A percentile compares a stretch with the other conserved stretches of the same genome.
These are phyloP conservation scores for Mikania micrantha DNA, from an alignment of 129 eudicot species.

Conservation along the genomic window DNA sequence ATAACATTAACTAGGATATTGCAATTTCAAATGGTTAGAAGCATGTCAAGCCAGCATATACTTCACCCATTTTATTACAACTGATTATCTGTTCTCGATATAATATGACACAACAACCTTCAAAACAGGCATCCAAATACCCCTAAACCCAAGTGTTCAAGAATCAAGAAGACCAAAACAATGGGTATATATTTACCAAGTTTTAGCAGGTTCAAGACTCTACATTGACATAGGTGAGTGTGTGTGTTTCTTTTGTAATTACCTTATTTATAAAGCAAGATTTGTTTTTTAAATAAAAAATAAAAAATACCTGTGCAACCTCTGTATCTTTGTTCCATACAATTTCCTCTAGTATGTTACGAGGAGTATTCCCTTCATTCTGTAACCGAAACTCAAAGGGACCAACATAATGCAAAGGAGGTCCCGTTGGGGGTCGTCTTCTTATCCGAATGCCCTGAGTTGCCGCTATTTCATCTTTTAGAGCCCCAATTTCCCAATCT, in stretches of 20 bases:
- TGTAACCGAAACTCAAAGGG: constrained; percentile 63
- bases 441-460: constrained; percentile 81
- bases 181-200: neutral
- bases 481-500: constrained; percentile 64
- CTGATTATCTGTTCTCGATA: neutral
- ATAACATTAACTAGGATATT: neutral
- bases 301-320: constrained; percentile 56
- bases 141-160: neutral
- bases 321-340: constrained; percentile 83
- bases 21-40: no score
- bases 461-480: constrained; percentile 59
- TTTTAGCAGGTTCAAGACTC: neutral
- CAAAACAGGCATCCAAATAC: neutral
- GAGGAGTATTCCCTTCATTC: constrained; percentile 72
- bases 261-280: neutral
- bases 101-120: neutral
- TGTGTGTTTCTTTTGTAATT: neutral
- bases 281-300: neutral
- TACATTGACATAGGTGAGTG: neutral
- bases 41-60: neutral
- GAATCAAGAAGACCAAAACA: neutral
- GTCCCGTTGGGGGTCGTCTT: constrained; percentile 65
- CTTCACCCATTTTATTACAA: neutral
- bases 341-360: constrained; percentile 84
- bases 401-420: constrained; percentile 78